Conservation (phyloP, 2,329 filamentous ascomycete genomes). For the Nothomitra cinnamomea region DNA sequence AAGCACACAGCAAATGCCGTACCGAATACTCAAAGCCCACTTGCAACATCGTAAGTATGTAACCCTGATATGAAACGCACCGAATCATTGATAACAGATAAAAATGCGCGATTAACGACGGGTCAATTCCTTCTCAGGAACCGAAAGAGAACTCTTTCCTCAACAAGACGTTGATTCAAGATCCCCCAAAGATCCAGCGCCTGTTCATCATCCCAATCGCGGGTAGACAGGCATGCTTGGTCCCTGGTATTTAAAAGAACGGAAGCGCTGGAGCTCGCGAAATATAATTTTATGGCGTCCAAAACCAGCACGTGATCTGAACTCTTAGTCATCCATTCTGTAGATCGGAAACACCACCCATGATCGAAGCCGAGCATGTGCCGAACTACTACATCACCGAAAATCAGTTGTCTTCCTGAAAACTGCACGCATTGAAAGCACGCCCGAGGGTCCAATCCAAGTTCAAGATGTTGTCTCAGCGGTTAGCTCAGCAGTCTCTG, state of each 20-base stretch:
- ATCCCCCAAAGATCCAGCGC: background rate
- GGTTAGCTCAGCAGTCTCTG: conserved; percentile 26
- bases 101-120: conserved; percentile 36
- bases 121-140: conserved; percentile 29
- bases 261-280: background rate
- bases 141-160: conserved; percentile 12
- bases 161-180: conserved; percentile 21
- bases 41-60: conserved; percentile 17
- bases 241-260: conserved; percentile 16
- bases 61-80: conserved; percentile 38
- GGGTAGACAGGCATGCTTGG: conserved; percentile 20
- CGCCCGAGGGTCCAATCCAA: background rate
- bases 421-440: background rate
- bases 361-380: too few relatives aligned
- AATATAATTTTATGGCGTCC: too few relatives aligned
- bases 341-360: too few relatives aligned
- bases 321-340: background rate
- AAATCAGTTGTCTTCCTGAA: background rate
- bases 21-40: too few relatives aligned
- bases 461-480: conserved; percentile 27
- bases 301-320: background rate
- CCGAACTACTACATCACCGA: too few relatives aligned
- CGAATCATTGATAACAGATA: conserved; percentile 21
- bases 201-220: conserved; percentile 7
- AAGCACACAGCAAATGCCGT: too few relatives aligned